A percentile compares a stretch with the other conserved stretches of the same genome.
These are phyloP conservation scores for Mucor racemosus DNA, from an alignment of 371 early-diverging fungal species.

Conservation along the genomic window DNA sequence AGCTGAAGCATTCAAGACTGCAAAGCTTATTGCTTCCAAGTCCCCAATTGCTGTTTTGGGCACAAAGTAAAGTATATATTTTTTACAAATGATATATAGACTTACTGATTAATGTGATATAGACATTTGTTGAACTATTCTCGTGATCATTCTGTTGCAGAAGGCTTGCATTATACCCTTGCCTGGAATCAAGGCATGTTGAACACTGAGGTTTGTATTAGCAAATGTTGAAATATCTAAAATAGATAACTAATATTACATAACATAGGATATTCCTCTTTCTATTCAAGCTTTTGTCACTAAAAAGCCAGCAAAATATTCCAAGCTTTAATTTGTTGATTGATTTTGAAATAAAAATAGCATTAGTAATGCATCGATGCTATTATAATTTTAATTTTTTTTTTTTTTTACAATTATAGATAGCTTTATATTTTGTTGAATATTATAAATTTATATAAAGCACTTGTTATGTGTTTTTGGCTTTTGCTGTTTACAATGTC, in stretches of 20 bases:
- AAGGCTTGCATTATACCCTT: conserved; percentile 88
- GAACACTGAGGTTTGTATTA: conserved; percentile 62
- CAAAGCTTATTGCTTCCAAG: conserved; percentile 82
- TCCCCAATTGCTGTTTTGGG: conserved; percentile 89
- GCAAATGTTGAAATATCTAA: not conserved
- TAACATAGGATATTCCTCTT: conserved; percentile 56
- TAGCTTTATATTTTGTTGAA: too few relatives aligned
- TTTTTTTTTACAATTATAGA: too few relatives aligned
- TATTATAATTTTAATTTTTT: too few relatives aligned
- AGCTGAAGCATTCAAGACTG: conserved; percentile 74
- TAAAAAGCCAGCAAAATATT: conserved; percentile 62
- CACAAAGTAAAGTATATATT: conserved; percentile 69
- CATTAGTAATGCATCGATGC: too few relatives aligned
- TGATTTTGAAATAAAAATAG: too few relatives aligned
- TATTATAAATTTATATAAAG: too few relatives aligned
- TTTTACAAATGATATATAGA: not conserved
- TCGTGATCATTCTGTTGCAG: conserved; percentile 88
- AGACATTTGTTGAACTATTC: conserved; percentile 86
- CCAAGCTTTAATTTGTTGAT: conserved; percentile 53
- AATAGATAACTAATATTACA: not conserved
- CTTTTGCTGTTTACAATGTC: too few relatives aligned
- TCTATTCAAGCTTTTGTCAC: conserved; percentile 61
- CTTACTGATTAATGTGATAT: conserved; percentile 21
- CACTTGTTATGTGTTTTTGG: too few relatives aligned
- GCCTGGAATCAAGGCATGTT: conserved; percentile 88